Percentiles rank a stretch among this genome's conserved stretches.
Evolutionary conservation across 2,329 filamentous ascomycete species (phyloP).

Genomic region (Didymella lethalis): DNA sequence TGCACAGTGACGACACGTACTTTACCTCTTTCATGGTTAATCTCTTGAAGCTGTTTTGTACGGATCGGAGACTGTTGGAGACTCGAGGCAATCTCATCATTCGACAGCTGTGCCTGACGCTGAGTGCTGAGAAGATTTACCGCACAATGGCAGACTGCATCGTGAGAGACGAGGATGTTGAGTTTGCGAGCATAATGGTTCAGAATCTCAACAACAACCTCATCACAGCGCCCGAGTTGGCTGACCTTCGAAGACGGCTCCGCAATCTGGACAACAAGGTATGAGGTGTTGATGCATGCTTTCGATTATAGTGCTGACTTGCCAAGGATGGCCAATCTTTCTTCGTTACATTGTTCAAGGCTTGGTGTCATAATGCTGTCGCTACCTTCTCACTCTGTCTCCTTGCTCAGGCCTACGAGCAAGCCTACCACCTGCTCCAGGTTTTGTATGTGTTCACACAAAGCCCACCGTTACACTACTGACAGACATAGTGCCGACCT

Average conservation of each 20-base stretch:
- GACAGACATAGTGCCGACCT: conserved; percentile 77
- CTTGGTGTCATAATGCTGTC: conserved; percentile 98
- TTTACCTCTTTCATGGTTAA: conserved; percentile 99
- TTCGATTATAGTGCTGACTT: neutral
- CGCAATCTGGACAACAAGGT: conserved; percentile 84
- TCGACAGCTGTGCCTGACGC: conserved; percentile 87
- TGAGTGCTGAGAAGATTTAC: conserved; percentile 95
- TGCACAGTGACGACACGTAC: conserved; percentile 95
- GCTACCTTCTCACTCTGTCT: conserved; percentile 96
- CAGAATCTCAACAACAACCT: conserved; percentile 99
- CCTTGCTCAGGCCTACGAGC: conserved; percentile 95
- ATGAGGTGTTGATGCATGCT: neutral
- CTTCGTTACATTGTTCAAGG: conserved; percentile 92
- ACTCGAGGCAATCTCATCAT: conserved; percentile 96
- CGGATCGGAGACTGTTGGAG: conserved; percentile 88
- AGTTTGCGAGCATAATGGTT: conserved; percentile 99
- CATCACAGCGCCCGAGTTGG: conserved; percentile 93
- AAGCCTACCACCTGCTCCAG: conserved; percentile 93
- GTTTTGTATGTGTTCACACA: conserved; percentile 75
- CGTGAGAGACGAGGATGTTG: conserved; percentile 96
- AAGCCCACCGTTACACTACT: conserved; percentile 28
- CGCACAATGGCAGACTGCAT: conserved; percentile 94
- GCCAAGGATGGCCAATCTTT: conserved; percentile 87
- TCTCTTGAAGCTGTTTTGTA: conserved; percentile 91
- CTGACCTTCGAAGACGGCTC: conserved; percentile 87